These are phyloP conservation scores for Rhizopus delemar DNA, from an alignment of 371 early-diverging fungal species.

Conservation along the genomic window DNA sequence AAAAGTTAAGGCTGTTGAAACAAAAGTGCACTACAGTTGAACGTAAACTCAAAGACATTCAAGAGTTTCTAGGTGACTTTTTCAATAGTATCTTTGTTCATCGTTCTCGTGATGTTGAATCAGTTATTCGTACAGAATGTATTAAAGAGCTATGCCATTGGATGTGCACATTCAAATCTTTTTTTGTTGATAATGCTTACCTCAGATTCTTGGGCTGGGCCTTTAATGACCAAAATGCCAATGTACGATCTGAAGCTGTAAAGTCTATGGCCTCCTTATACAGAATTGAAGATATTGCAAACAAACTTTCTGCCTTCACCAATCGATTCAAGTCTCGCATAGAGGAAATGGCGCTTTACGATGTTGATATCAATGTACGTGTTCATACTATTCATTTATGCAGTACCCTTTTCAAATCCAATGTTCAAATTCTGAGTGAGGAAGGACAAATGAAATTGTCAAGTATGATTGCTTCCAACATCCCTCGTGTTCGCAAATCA, in stretches of 20 bases:
- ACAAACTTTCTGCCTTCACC: conserved; percentile 68
- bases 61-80: conserved; percentile 57
- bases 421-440: conserved; percentile 46
- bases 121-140: conserved; percentile 83
- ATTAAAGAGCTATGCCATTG: conserved; percentile 77
- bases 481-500: conserved; percentile 47
- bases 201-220: conserved; percentile 86
- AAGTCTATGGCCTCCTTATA: conserved; percentile 58
- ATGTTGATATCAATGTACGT: conserved; percentile 69
- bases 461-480: conserved; percentile 39
- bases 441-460: conserved; percentile 35
- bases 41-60: conserved; percentile 34
- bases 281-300: conserved; percentile 47
- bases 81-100: conserved; percentile 85
- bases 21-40: conserved; percentile 20
- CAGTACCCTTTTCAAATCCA: conserved; percentile 36
- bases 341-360: conserved; percentile 82
- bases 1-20: conserved; percentile 20
- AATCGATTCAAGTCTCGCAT: conserved; percentile 75
- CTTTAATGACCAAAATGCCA: conserved; percentile 73
- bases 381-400: conserved; percentile 65
- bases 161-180: conserved; percentile 68
- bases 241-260: conserved; percentile 67
- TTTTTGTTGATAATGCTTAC: conserved; percentile 73
- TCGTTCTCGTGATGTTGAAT: conserved; percentile 87